Conservation (phyloP, 2,329 filamentous ascomycete species). For the Fusarium fujikuroi region DNA sequence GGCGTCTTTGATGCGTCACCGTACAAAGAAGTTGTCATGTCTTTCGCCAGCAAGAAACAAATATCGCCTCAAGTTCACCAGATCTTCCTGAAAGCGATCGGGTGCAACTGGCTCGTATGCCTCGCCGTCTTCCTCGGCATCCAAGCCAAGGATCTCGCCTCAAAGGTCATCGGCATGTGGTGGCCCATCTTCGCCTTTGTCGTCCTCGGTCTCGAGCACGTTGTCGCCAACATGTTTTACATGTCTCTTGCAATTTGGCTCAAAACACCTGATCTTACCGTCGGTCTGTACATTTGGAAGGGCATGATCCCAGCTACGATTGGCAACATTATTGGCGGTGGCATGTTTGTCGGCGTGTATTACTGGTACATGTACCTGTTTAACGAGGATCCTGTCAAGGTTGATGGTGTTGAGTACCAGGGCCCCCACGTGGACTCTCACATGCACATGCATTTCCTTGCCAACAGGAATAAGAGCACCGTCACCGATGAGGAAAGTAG, state of each 20-base stretch:
- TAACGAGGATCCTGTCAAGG: constrained; percentile 17
- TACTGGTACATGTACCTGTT: constrained; percentile 42
- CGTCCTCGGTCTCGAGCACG: constrained; percentile 64
- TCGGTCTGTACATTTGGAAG: constrained; percentile 67
- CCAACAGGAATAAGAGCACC: neutral
- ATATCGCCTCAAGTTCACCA: constrained; percentile 60
- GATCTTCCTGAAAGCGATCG: constrained; percentile 65
- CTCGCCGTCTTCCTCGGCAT: constrained; percentile 61
- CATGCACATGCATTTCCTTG: constrained; percentile 18
- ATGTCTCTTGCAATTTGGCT: constrained; percentile 63
- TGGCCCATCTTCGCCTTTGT: constrained; percentile 67
- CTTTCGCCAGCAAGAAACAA: constrained; percentile 60
- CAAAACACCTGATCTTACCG: constrained; percentile 54
- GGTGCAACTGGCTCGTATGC: constrained; percentile 69
- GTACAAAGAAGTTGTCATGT: constrained; percentile 56
- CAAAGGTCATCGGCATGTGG: constrained; percentile 67
- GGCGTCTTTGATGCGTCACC: constrained; percentile 55
- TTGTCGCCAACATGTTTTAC: constrained; percentile 68
- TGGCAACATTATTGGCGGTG: constrained; percentile 65
- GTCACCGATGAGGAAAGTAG: constrained; percentile 35
- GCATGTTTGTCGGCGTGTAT: constrained; percentile 60
- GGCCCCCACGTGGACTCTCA: constrained; percentile 9
- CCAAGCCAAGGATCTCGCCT: constrained; percentile 61
- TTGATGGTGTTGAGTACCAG: constrained; percentile 23
- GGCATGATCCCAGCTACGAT: constrained; percentile 63